Percentiles rank a stretch among this genome's conserved stretches.
phyloP scores from a whole-genome alignment of 2,329 filamentous ascomycete species.

The Penicillium sp. region DNA sequence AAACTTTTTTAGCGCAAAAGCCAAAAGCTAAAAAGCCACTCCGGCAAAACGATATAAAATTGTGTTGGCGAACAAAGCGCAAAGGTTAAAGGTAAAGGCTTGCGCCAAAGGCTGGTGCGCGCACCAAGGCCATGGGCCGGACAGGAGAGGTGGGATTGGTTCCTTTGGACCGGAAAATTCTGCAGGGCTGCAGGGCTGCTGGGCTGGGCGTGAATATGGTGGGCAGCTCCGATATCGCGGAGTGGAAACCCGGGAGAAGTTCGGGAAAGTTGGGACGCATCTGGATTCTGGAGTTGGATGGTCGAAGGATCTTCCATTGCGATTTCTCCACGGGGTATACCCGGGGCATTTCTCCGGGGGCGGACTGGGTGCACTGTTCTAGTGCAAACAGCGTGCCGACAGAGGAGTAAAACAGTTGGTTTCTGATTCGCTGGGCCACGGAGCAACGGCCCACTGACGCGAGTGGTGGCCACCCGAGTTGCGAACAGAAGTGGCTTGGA shows the following conservation, averaged over 20 bases:
- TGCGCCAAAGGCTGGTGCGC: background rate
- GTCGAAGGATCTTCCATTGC: background rate
- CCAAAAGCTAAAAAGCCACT: background rate
- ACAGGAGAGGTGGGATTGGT: background rate
- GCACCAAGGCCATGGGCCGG: background rate
- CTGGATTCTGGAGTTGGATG: conserved; percentile 4
- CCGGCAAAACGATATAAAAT: conserved; percentile 25
- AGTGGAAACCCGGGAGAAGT: conserved; percentile 1
- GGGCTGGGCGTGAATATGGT: conserved; percentile 5
- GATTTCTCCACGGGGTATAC: conserved; percentile 16
- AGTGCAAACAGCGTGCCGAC: background rate
- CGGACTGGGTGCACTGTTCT: conserved; percentile 5
- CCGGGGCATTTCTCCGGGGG: background rate
- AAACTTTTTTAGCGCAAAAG: background rate
- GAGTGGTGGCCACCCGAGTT: conserved; percentile 7
- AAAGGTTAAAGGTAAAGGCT: conserved; percentile 1
- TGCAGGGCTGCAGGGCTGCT: conserved; percentile 1
- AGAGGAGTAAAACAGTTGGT: background rate
- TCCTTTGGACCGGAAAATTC: conserved; percentile 2
- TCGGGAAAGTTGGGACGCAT: background rate
- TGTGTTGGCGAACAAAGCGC: background rate
- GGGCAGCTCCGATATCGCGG: conserved; percentile 11
- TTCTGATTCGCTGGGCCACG: conserved; percentile 13
- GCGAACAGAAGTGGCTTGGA: conserved; percentile 21
- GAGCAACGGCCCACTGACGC: background rate